A percentile compares a stretch with the other conserved stretches of the same genome.
These are phyloP conservation scores for Fusarium sp. DNA, from an alignment of 2,329 filamentous ascomycete species.

Conservation along the genomic window DNA sequence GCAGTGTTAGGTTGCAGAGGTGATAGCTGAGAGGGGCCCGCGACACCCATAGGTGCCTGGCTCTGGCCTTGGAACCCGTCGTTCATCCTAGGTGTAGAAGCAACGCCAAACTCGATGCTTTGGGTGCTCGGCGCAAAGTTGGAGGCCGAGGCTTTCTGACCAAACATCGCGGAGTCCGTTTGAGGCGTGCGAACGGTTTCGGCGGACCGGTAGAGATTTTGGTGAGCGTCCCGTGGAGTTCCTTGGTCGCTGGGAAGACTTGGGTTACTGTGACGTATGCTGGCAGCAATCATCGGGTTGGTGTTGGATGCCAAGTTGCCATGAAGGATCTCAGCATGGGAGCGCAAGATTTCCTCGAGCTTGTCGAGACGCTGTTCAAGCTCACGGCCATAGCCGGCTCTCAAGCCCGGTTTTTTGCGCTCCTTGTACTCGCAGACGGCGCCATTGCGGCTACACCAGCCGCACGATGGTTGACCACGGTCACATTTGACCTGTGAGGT, in stretches of 20 bases:
- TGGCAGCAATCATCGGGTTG: constrained; percentile 51
- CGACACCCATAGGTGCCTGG: constrained; percentile 57
- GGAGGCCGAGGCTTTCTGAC: constrained; percentile 67
- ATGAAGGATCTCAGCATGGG: constrained; percentile 75
- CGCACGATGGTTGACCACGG: constrained; percentile 76
- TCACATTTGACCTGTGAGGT: constrained; percentile 76
- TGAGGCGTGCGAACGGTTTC: constrained; percentile 64
- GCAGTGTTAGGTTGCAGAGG: constrained; percentile 55
- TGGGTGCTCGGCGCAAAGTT: constrained; percentile 57
- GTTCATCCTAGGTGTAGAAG: constrained; percentile 59
- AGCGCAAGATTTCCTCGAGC: constrained; percentile 72
- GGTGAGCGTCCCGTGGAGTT: constrained; percentile 61
- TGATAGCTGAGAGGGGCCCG: constrained; percentile 51
- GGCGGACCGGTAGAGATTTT: constrained; percentile 59
- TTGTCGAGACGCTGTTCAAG: constrained; percentile 77
- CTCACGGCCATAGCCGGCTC: constrained; percentile 77
- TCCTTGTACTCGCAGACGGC: constrained; percentile 75
- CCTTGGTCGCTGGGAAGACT: constrained; percentile 66
- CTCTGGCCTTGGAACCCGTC: constrained; percentile 61
- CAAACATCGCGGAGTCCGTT: constrained; percentile 68
- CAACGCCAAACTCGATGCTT: constrained; percentile 62
- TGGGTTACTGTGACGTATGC: constrained; percentile 61
- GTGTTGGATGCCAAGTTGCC: constrained; percentile 58
- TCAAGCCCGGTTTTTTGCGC: constrained; percentile 72
- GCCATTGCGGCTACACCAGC: constrained; percentile 73